A percentile compares a stretch with the other conserved stretches of the same genome.
These are phyloP conservation scores for Cyclotella atomus DNA, from an alignment of 108 stramenopile species.

Conservation along the genomic window DNA sequence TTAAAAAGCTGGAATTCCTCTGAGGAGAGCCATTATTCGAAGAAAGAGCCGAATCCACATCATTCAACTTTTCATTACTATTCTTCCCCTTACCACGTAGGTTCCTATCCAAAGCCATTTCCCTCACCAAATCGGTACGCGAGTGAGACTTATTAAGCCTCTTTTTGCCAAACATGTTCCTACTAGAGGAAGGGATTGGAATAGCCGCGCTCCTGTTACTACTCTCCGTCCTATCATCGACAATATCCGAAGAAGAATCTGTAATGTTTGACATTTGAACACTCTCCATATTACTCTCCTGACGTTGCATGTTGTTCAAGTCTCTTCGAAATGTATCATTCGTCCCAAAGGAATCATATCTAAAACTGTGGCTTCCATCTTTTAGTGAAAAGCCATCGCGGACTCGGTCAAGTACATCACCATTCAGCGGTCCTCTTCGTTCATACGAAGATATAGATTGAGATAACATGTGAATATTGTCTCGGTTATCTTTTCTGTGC, in stretches of 20 bases:
- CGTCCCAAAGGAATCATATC: not conserved
- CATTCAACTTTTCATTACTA: not conserved
- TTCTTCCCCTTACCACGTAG: not conserved
- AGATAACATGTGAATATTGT: not conserved
- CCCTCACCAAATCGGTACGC: conserved; percentile 17
- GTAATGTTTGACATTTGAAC: not conserved
- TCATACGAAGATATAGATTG: not conserved
- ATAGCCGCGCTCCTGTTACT: not conserved
- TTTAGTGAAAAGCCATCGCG: not conserved
- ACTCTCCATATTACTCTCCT: too few species aligned
- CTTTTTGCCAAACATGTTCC: conserved; percentile 7
- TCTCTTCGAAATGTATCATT: conserved; percentile 7
- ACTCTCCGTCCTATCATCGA: not conserved
- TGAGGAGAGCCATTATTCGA: not conserved
- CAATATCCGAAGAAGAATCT: not conserved
- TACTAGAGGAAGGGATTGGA: not conserved
- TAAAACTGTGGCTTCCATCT: not conserved
- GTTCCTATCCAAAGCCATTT: conserved; percentile 27
- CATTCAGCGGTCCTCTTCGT: not conserved
- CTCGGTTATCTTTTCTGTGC: not conserved
- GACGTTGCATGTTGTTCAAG: not conserved
- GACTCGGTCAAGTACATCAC: not conserved
- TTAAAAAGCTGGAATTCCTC: conserved; percentile 1
- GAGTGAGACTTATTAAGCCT: conserved; percentile 19
- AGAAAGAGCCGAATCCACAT: not conserved